A percentile compares a stretch with the other conserved stretches of the same genome.
Conservation (phyloP, 2,329 filamentous ascomycete genomes). For the Pleurostoma richardsiae region DNA sequence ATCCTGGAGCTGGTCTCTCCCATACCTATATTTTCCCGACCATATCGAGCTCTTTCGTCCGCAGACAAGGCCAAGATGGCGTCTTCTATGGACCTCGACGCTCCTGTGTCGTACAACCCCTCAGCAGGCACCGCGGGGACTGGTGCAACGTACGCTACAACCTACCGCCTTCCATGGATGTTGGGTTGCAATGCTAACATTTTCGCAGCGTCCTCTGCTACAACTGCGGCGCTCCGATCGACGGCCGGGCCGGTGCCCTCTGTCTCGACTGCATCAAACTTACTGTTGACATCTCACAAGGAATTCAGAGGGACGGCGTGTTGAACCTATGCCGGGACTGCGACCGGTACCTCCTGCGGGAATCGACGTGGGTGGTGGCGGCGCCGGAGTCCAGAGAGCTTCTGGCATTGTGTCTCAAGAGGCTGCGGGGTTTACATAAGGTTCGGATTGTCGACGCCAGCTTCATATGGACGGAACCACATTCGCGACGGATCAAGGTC, state of each 20-base stretch:
- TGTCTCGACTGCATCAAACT: conserved; percentile 96
- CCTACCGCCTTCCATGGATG: not conserved
- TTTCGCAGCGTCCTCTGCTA: conserved; percentile 80
- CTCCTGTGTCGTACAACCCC: conserved; percentile 31
- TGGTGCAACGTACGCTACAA: conserved; percentile 32
- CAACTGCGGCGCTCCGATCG: conserved; percentile 94
- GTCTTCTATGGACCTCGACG: conserved; percentile 37
- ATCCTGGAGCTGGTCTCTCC: not conserved
- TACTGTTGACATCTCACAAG: conserved; percentile 86
- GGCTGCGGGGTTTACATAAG: conserved; percentile 79
- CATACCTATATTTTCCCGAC: not conserved
- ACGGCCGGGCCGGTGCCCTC: conserved; percentile 86
- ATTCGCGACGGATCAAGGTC: conserved; percentile 86
- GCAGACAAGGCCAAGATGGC: not conserved
- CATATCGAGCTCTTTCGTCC: not conserved
- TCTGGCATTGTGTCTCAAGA: conserved; percentile 84
- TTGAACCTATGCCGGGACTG: conserved; percentile 92
- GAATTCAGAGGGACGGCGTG: conserved; percentile 84
- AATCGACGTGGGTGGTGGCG: conserved; percentile 80
- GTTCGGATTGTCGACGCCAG: conserved; percentile 92
- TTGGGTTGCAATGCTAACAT: not conserved
- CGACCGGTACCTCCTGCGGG: conserved; percentile 88
- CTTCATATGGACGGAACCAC: conserved; percentile 98
- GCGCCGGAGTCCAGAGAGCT: conserved; percentile 85
- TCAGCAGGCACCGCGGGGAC: conserved; percentile 21